Base-by-base conservation (phyloP, 2,329 filamentous ascomycete genomes). In the Colletotrichum tabaci region DNA sequence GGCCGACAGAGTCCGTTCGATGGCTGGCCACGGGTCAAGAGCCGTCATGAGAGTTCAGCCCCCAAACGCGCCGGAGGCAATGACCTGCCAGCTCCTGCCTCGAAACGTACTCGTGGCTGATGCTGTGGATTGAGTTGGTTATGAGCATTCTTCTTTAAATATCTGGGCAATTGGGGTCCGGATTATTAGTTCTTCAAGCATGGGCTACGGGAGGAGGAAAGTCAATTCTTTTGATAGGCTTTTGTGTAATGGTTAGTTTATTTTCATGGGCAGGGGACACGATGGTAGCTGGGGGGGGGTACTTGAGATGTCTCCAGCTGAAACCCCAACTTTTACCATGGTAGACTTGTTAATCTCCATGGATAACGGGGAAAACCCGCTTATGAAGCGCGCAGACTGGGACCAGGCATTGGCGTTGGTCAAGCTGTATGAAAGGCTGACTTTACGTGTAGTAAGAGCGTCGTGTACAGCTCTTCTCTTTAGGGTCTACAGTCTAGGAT, bases 1-100 rank as follows among this genome's bases (percentile, higher is more conserved):
- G 76, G 77, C 55, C 77, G 83, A 74, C 83, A 82, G 68, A 91
- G 88, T 75, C 90, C 89, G 2, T 94, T 94, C 76, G 90, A 93
- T 75, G 85, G 85, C 49, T 94, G 92, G 92, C 88, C 85, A 74
- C 89, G 91, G 69, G 89, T 89, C 75, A 94, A 94, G 84, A 83
- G 81, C 75, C 78, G 83, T 80, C 66, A 62, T 13, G 70, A 46
- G 21, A 57, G 67, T 26, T 50, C 55, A 18, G 21, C 55, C 3
- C 21, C 38, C 12, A 72, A 72, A 61, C 70, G 70, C 7, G 30
- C 61, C 42, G 67, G 60, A 50, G 67, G 63, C 8, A 76, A 66
- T 9, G 77, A 73, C n/a, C 75, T 82, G 23, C 74, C 75, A 30
- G 73, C 79, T 4, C 72, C 76, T 38, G 74, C 76, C 38, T 68